phyloP scores from a whole-genome alignment of 805 yeast species.

The Wickerhamomyces rabaulensis region DNA sequence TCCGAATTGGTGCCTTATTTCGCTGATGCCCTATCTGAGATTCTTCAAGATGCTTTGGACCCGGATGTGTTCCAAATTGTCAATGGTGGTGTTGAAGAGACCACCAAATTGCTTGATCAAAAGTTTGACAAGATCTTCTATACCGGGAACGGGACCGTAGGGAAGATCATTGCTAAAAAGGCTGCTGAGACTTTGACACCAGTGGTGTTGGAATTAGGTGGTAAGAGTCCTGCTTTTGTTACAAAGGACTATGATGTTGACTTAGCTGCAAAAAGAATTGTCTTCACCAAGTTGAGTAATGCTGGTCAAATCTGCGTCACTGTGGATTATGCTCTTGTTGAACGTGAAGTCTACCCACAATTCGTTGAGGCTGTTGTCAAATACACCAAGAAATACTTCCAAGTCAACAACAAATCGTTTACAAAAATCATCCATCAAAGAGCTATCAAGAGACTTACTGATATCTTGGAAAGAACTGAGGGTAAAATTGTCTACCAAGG shows the following conservation, averaged over 20 bases:
- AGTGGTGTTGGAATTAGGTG: conserved; percentile 78
- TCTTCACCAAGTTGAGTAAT: conserved; percentile 75
- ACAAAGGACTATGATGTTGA: conserved; percentile 43
- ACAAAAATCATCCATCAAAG: conserved; percentile 58
- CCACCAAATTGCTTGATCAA: conserved; percentile 52
- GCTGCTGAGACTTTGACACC: conserved; percentile 90
- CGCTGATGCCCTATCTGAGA: conserved; percentile 47
- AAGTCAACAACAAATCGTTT: conserved; percentile 25
- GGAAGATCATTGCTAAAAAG: conserved; percentile 66
- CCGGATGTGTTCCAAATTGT: conserved; percentile 56
- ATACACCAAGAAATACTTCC: conserved; percentile 41
- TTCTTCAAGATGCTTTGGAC: conserved; percentile 50
- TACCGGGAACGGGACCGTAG: conserved; percentile 79
- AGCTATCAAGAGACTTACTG: conserved; percentile 43
- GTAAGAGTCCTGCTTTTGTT: conserved; percentile 82
- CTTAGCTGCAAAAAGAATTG: conserved; percentile 53
- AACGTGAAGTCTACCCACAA: conserved; percentile 47
- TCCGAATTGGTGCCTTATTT: conserved; percentile 65
- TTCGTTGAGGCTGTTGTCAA: conserved; percentile 40
- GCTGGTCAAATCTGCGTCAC: conserved; percentile 92
- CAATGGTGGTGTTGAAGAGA: conserved; percentile 67
- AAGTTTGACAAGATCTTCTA: conserved; percentile 77
- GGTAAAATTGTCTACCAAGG: conserved; percentile 33
- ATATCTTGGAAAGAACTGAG: conserved; percentile 39
- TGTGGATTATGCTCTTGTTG: conserved; percentile 77